Evolutionary conservation across 2,329 filamentous ascomycete species (phyloP).

Genomic region (Fonsecaea multimorphosa): DNA sequence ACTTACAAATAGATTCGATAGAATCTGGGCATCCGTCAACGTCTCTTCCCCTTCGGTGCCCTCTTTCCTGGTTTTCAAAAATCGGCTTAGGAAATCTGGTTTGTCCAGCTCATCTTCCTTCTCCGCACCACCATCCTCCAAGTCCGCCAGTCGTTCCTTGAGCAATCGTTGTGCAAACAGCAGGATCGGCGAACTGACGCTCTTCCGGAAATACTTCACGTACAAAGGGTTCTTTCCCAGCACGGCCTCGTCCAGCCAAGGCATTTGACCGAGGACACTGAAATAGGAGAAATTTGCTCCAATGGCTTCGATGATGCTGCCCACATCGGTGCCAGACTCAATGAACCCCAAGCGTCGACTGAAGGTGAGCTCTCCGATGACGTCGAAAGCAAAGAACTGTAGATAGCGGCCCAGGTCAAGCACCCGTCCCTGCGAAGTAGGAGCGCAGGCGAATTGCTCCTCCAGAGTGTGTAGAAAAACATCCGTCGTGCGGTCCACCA

Average conservation of each 20-base stretch:
- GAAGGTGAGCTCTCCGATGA: conserved; percentile 48
- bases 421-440: background rate
- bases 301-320: conserved; percentile 43
- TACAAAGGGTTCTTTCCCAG: conserved; percentile 45
- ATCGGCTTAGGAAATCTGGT: conserved; percentile 40
- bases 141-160: conserved; percentile 32
- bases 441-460: conserved; percentile 33
- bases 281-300: conserved; percentile 43
- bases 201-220: conserved; percentile 36
- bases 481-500: conserved; percentile 46
- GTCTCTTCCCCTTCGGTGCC: conserved; percentile 25
- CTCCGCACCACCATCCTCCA: conserved; percentile 22
- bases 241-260: conserved; percentile 45
- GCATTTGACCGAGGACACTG: conserved; percentile 44
- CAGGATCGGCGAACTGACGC: conserved; percentile 35
- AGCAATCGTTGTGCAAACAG: conserved; percentile 33
- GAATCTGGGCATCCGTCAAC: conserved; percentile 34
- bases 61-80: conserved; percentile 37
- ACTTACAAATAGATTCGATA: conserved; percentile 36
- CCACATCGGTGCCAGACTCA: conserved; percentile 44
- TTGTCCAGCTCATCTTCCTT: conserved; percentile 23
- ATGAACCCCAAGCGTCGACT: conserved; percentile 46
- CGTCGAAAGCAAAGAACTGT: conserved; percentile 48
- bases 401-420: conserved; percentile 44
- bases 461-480: conserved; percentile 42